These are phyloP conservation scores for Naganishia friedmannii DNA, from an alignment of 768 basidiomycete genomes.

Conservation along the genomic window DNA sequence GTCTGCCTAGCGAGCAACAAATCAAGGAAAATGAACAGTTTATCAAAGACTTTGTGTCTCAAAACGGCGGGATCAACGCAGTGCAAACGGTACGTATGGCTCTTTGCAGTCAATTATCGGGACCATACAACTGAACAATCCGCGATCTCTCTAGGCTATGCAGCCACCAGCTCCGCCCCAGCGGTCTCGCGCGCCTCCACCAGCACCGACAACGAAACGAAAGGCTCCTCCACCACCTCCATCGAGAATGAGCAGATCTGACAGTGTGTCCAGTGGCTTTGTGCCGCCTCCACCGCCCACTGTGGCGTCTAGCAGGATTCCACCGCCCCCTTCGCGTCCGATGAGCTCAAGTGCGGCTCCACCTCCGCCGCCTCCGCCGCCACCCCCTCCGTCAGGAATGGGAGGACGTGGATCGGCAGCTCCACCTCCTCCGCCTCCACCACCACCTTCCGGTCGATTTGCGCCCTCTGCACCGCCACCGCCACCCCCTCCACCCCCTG, in stretches of 20 bases:
- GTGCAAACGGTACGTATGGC: constrained; percentile 25
- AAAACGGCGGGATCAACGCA: constrained; percentile 52
- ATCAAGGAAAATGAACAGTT: constrained; percentile 80
- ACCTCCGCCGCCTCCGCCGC: constrained; percentile 49
- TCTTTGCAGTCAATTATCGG: neutral
- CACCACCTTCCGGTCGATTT: constrained; percentile 38
- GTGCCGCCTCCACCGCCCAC: constrained; percentile 52
- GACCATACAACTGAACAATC: neutral
- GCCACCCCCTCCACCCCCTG: constrained; percentile 53
- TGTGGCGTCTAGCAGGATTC: constrained; percentile 35
- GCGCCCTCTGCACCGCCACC: constrained; percentile 51
- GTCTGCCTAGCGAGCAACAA: constrained; percentile 54
- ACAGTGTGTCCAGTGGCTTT: constrained; percentile 3
- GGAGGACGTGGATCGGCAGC: constrained; percentile 35
- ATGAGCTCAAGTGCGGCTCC: constrained; percentile 47
- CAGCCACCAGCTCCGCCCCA: constrained; percentile 42
- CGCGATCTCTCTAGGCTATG: constrained; percentile 37
- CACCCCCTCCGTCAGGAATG: constrained; percentile 41
- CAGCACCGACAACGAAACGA: constrained; percentile 56
- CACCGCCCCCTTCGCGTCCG: constrained; percentile 37
- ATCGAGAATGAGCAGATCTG: constrained; percentile 35
- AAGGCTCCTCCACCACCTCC: constrained; percentile 53
- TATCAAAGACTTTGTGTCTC: constrained; percentile 77
- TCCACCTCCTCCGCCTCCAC: constrained; percentile 55
- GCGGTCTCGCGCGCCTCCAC: constrained; percentile 52